A percentile compares a stretch with the other conserved stretches of the same genome.
Evolutionary conservation across 768 basidiomycete genomes (phyloP).

Genomic region (Boletus fagicola): DNA sequence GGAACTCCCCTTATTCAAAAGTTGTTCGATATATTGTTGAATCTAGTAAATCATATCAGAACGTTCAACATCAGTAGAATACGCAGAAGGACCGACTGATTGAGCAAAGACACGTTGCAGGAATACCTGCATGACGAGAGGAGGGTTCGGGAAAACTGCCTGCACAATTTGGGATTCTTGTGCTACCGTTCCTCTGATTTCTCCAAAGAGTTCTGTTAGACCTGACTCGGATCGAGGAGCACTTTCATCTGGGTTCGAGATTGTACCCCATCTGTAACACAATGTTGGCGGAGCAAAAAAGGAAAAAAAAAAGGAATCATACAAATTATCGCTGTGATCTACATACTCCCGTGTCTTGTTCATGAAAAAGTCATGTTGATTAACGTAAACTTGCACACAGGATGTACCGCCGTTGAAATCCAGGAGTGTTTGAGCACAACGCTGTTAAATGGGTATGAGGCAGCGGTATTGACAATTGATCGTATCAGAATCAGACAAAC

Average conservation of each 20-base stretch:
- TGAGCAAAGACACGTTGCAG: slow-evolving; percentile 96
- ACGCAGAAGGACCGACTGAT: slow-evolving; percentile 57
- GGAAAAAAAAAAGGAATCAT: slow-evolving; percentile 44
- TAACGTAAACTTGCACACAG: slow-evolving; percentile 98
- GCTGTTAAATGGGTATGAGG: slow-evolving; percentile 48
- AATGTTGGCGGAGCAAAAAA: background rate
- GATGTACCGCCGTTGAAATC: slow-evolving; percentile 98
- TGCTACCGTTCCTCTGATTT: slow-evolving; percentile 88
- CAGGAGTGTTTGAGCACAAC: slow-evolving; percentile 92
- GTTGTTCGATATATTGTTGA: slow-evolving; percentile 92
- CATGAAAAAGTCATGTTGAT: slow-evolving; percentile 99
- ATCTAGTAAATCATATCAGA: slow-evolving; percentile 53
- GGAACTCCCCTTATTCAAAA: slow-evolving; percentile 69
- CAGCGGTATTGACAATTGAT: slow-evolving; percentile 4
- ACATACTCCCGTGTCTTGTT: slow-evolving; percentile 75
- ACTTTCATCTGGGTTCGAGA: slow-evolving; percentile 76
- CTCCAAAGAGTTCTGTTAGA: slow-evolving; percentile 72
- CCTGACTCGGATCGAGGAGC: slow-evolving; percentile 81
- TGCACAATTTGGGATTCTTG: slow-evolving; percentile 98
- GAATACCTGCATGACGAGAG: slow-evolving; percentile 97
- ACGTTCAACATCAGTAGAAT: background rate
- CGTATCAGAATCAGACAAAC: slow-evolving; percentile 43
- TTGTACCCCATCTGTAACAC: slow-evolving; percentile 65
- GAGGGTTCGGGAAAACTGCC: slow-evolving; percentile 96
- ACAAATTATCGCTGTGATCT: slow-evolving; percentile 50